These are phyloP conservation scores for Morella rubra DNA, from an alignment of 306 rosid species.

Conservation along the genomic window DNA sequence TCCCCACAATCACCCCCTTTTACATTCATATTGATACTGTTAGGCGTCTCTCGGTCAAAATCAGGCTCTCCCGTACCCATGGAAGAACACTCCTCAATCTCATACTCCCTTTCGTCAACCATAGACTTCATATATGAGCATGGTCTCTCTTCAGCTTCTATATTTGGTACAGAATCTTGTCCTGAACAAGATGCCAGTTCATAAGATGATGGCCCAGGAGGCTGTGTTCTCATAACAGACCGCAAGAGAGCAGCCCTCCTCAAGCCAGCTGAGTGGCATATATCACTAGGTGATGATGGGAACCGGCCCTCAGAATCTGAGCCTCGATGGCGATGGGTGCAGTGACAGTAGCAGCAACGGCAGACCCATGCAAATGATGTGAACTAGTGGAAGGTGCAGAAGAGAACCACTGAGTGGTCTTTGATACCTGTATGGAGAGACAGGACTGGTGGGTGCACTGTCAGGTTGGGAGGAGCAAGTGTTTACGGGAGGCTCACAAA, in stretches of 20 bases:
- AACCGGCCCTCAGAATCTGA: conserved; percentile 96
- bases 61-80: conserved; percentile 44
- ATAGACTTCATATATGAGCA: conserved; percentile 66
- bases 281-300: conserved; percentile 97
- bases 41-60: conserved; percentile 50
- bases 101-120: conserved; percentile 75
- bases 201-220: conserved; percentile 51
- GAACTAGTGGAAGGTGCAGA: conserved; percentile 58
- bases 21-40: conserved; percentile 50
- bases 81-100: conserved; percentile 62
- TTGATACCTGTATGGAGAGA: conserved; percentile 80
- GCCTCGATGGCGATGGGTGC: conserved; percentile 79
- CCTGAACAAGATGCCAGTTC: conserved; percentile 64
- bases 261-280: conserved; percentile 95
- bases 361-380: conserved; percentile 50
- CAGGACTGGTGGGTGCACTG: conserved; percentile 80
- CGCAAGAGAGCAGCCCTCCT: conserved; percentile 96
- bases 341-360: conserved; percentile 36
- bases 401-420: conserved; percentile 44
- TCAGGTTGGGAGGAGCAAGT: conserved; percentile 63
- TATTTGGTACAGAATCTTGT: conserved; percentile 58
- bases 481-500: conserved; percentile 56
- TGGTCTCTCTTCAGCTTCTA: conserved; percentile 67
- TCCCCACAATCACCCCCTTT: conserved; percentile 50
- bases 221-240: conserved; percentile 93